Evolutionary conservation across 1,284 basidiomycete genomes (phyloP).

Genomic region (Somion occarium): DNA sequence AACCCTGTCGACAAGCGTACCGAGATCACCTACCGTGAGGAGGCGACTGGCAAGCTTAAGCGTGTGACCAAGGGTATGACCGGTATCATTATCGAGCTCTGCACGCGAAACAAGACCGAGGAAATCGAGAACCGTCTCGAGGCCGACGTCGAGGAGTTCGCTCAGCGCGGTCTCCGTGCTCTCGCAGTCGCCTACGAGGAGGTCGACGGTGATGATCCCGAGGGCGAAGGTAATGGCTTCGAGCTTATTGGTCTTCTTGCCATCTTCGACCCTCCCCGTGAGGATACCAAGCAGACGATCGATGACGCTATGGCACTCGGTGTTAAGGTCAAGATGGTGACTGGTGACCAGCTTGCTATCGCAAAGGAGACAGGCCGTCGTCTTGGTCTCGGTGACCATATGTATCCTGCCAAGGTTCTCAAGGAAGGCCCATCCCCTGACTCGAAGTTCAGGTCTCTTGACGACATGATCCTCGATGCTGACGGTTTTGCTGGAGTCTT

Average conservation of each 20-base stretch:
- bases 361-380: slow-evolving; percentile 99
- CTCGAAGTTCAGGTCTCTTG: slow-evolving; percentile 76
- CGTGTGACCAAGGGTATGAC: slow-evolving; percentile 99
- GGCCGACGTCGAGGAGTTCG: slow-evolving; percentile 94
- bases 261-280: slow-evolving; percentile 97
- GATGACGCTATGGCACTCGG: slow-evolving; percentile 95
- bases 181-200: slow-evolving; percentile 97
- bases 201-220: slow-evolving; percentile 75
- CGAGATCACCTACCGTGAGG: slow-evolving; percentile 95
- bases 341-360: slow-evolving; percentile 98
- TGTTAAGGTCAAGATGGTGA: slow-evolving; percentile 99
- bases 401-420: slow-evolving; percentile 94
- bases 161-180: slow-evolving; percentile 93
- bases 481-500: slow-evolving; percentile 95
- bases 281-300: slow-evolving; percentile 98
- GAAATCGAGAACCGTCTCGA: slow-evolving; percentile 90
- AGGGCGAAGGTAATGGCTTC: slow-evolving; percentile 90
- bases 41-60: slow-evolving; percentile 91
- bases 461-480: slow-evolving; percentile 92
- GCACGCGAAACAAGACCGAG: slow-evolving; percentile 94
- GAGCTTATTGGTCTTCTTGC: slow-evolving; percentile 96
- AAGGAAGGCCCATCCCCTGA: slow-evolving; percentile 85
- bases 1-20: slow-evolving; percentile 99
- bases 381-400: slow-evolving; percentile 94
- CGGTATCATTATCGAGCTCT: slow-evolving; percentile 92